A percentile compares a stretch with the other conserved stretches of the same genome.
These are phyloP conservation scores for Penicillium aurantiogriseum DNA, from an alignment of 2,329 filamentous ascomycete genomes.

Conservation along the genomic window DNA sequence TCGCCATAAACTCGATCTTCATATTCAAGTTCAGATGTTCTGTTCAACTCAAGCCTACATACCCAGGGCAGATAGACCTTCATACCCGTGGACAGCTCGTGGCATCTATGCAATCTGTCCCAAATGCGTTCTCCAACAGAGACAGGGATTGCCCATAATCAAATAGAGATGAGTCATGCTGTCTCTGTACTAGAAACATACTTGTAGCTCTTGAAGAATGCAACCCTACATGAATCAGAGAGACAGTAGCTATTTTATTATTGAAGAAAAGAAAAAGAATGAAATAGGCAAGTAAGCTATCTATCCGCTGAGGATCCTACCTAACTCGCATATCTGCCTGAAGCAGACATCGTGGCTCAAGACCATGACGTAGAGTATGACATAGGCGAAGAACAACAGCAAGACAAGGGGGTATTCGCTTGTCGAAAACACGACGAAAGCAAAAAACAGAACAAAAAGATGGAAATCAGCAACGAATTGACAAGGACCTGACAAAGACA, in stretches of 20 bases:
- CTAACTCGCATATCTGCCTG: not conserved
- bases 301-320: not conserved
- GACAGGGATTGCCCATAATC: not conserved
- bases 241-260: not conserved
- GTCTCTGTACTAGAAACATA: not conserved
- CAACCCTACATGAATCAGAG: not conserved
- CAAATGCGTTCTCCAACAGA: not conserved
- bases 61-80: not conserved
- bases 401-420: slow-evolving; percentile 24
- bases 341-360: too few species aligned
- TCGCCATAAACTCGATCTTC: not conserved
- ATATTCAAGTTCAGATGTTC: too few species aligned
- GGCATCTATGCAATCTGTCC: not conserved
- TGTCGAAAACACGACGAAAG: slow-evolving; percentile 9
- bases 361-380: not conserved
- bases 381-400: not conserved
- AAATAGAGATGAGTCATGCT: not conserved
- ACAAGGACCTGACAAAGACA: not conserved
- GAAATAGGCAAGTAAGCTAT: not conserved
- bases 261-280: not conserved
- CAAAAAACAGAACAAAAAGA: not conserved
- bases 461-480: not conserved
- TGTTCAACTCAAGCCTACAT: too few species aligned
- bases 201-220: not conserved
- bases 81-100: not conserved